Base-by-base conservation (phyloP, 2,329 filamentous ascomycete genomes). In the Calycina herbarum region DNA sequence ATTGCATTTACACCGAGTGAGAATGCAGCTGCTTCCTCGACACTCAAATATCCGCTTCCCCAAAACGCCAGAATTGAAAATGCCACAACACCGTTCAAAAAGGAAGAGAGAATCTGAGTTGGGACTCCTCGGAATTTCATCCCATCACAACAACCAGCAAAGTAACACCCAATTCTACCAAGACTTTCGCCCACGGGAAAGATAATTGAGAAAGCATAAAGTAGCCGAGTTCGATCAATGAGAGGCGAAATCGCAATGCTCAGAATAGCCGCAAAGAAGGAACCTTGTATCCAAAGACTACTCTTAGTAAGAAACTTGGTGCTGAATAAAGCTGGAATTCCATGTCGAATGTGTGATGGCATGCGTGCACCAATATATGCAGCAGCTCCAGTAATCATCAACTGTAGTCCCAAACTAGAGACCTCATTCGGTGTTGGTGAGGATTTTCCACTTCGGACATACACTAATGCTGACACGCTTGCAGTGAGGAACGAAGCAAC, bases 201-300 rank as follows among this genome's bases (percentile, higher is more conserved):
- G 10, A n/a, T 7, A 48, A 48, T 4, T 5, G n/a, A 48, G n/a
- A 48, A 48, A 48, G 42, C 20, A 48, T 4, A 11, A 8, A 48
- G 6, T 24, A 48, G 20, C 6, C 42, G 20, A 48, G 42, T 48
- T 48, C 42, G 42, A 2, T 48, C 20, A 17, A 48, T 17, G 1
- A 48, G 42, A 3, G 42, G 42, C 17, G 17, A 33, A 3, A 17
- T 17, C 1, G 17, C 27, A 35, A 58, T 58, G 29, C 56, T 58
- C 13, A 58, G 5, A 33, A 35, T 8, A 4, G 56, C 56, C 4
- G 56, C 56, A n/a, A 58, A 10, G 56, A 58, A 31, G 17, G 56
- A 31, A n/a, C 56, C 56, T 58, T 58, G 56, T 33, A 58, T 58
- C 56, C 56, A 58, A 58, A 58, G 56, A 35, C 29, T 35, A 35